Percentiles rank a stretch among this genome's conserved stretches.
These are phyloP conservation scores for Talaromyces atroroseus DNA, from an alignment of 2,329 filamentous ascomycete genomes.

Conservation along the genomic window DNA sequence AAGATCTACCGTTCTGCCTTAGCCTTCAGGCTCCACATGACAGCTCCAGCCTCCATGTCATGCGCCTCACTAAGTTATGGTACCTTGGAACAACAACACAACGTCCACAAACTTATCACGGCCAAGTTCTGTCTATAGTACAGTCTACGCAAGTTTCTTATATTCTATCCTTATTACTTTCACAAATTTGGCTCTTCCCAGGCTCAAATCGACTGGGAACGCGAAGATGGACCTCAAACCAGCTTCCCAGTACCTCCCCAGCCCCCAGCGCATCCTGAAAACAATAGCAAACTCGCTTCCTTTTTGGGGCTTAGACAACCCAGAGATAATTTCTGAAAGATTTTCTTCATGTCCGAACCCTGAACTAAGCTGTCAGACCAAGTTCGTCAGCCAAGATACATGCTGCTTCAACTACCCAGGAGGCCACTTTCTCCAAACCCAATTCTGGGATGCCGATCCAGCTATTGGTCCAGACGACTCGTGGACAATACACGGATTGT, in stretches of 20 bases:
- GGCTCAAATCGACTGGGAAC: neutral
- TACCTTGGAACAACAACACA: neutral
- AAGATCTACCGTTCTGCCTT: neutral
- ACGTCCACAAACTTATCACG: neutral
- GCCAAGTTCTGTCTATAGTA: neutral
- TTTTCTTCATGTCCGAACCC: constrained; percentile 28
- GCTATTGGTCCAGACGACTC: constrained; percentile 60
- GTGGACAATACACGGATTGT: constrained; percentile 71
- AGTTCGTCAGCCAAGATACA: constrained; percentile 54
- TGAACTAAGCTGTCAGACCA: constrained; percentile 59
- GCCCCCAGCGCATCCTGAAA: constrained; percentile 32
- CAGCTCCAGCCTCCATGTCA: neutral
- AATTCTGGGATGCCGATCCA: constrained; percentile 70
- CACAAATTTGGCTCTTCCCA: neutral
- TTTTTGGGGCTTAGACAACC: constrained; percentile 19
- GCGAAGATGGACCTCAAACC: constrained; percentile 7
- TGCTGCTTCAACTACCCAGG: constrained; percentile 72
- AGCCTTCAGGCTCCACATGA: neutral
- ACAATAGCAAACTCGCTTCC: constrained; percentile 27
- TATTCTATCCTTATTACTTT: neutral
- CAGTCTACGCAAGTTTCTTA: neutral
- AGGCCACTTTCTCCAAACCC: constrained; percentile 66
- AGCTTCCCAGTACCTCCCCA: constrained; percentile 21
- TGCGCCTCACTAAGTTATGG: neutral
- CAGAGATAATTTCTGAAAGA: constrained; percentile 5